Conservation (phyloP, 495 filamentous ascomycete species). For the Aspergillus conjunctus region DNA sequence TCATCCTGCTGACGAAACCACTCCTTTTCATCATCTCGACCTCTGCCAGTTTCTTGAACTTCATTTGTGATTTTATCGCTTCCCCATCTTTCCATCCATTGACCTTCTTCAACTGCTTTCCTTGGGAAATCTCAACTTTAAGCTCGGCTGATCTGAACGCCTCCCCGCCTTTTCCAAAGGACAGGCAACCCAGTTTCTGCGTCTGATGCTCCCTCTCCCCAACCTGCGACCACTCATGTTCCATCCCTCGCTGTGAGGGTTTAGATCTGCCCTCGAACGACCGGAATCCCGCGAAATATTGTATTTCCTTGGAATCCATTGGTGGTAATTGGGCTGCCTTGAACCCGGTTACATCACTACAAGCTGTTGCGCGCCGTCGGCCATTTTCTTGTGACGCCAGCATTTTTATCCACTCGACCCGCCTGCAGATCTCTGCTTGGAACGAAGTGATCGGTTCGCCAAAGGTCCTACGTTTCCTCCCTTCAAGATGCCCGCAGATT, state of each 20-base stretch:
- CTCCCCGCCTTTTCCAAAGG: conserved; percentile 2
- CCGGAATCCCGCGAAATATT: not conserved
- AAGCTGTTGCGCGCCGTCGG: conserved; percentile 7
- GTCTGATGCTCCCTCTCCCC: conserved; percentile 12
- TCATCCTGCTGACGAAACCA: not conserved
- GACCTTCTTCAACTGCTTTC: not conserved
- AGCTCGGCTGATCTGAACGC: not conserved
- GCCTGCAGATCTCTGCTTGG: conserved; percentile 18
- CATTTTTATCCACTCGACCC: conserved; percentile 15
- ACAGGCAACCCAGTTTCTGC: conserved; percentile 9
- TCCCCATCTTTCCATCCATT: not conserved
- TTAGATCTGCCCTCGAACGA: conserved; percentile 16
- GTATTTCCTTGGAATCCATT: conserved; percentile 1
- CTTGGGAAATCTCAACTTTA: not conserved
- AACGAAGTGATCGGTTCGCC: conserved; percentile 7
- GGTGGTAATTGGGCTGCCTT: not conserved
- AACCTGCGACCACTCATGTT: conserved; percentile 18
- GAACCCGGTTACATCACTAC: not conserved
- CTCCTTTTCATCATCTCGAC: not conserved
- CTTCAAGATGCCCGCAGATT: conserved; percentile 56
- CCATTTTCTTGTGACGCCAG: conserved; percentile 1
- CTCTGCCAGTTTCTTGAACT: not conserved
- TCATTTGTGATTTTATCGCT: not conserved
- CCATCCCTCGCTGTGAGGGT: conserved; percentile 14
- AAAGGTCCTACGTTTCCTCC: not conserved